A percentile compares a stretch with the other conserved stretches of the same genome.
These are phyloP conservation scores for Xanthoconium stramineum DNA, from an alignment of 768 basidiomycete species.

Conservation along the genomic window DNA sequence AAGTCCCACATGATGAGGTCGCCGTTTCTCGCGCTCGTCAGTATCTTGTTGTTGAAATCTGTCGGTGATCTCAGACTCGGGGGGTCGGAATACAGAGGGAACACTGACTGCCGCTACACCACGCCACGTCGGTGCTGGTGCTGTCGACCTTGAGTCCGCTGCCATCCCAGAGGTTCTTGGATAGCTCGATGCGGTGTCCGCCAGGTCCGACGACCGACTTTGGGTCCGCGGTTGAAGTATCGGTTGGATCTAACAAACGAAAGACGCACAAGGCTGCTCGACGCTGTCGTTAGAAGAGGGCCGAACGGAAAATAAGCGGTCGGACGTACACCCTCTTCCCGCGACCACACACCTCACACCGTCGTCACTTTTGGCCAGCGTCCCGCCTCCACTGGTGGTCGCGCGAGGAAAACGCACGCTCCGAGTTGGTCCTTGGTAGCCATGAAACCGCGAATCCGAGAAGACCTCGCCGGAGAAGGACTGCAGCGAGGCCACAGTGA, in stretches of 20 bases:
- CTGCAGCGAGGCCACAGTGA: constrained; percentile 8
- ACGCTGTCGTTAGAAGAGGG: constrained; percentile 7
- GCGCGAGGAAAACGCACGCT: constrained; percentile 61
- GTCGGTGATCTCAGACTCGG: constrained; percentile 2
- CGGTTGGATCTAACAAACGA: constrained; percentile 50
- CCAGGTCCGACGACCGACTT: constrained; percentile 55
- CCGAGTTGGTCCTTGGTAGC: constrained; percentile 43
- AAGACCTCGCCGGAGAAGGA: constrained; percentile 30
- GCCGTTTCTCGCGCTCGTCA: constrained; percentile 78
- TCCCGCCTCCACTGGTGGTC: constrained; percentile 59
- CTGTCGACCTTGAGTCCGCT: constrained; percentile 78
- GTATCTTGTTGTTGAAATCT: constrained; percentile 73
- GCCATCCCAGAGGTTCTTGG: constrained; percentile 75
- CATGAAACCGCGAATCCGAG: constrained; percentile 43
- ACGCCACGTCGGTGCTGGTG: constrained; percentile 76
- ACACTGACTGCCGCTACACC: constrained; percentile 66
- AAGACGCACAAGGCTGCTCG: constrained; percentile 56
- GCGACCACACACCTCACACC: constrained; percentile 66
- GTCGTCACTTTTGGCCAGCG: constrained; percentile 67
- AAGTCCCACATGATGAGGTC: constrained; percentile 85
- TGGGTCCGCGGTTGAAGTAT: constrained; percentile 40
- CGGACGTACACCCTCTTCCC: constrained; percentile 68
- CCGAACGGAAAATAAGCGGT: background rate
- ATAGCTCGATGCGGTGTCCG: constrained; percentile 66
- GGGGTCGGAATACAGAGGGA: background rate